Evolutionary conservation across 768 basidiomycete genomes (phyloP), one percentile per base, ranked within the genome.

Genomic region (Podaxis sp.): DNA sequence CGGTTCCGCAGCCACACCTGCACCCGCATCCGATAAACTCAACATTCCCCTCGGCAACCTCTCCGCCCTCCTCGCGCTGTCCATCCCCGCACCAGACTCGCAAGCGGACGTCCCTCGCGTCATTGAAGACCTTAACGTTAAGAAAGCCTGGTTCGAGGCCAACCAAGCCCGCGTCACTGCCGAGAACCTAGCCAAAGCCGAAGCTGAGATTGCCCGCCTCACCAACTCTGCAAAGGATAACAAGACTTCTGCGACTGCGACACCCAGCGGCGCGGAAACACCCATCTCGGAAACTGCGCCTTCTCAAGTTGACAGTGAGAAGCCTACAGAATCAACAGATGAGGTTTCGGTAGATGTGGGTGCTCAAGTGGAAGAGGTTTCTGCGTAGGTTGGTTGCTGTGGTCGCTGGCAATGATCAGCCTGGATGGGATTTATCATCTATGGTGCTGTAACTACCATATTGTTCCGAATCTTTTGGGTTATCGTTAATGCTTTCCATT

Each of bases 61-160:
- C 49, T 82, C 90, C 52, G 97, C 96, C 1, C 86, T 99, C 38
- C 82, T 96, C 61, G 79, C 84, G 15, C 81, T 98, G 46, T 93
- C 94, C 37, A 98, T 99, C 69, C 89, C 94, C 25, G 92, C 95
- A 25, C 97, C 97, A 0, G 80, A 85, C 17, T 88, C 89, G 11
- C 74, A 82, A 46, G 77, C 81, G 4, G 96, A 99, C 66, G 82
- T 95, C 37, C 83, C 88, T 58, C 90, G 93, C 57, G 85, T 94
- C 52, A 80, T 98, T 61, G 91, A 93, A 70, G 93, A 97, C 72
- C 82, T 99, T 62, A 90, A 90, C 75, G 92, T 86, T 55, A 99
- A 98, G 83, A 95, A 95, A 79, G 82, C 88, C 24, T 98, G 95
- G 94, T 97, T 87, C 70, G 87, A 90, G 73, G 96, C 92, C 36